Conservation (phyloP, 768 basidiomycete genomes). For the Crucibulum laeve region DNA sequence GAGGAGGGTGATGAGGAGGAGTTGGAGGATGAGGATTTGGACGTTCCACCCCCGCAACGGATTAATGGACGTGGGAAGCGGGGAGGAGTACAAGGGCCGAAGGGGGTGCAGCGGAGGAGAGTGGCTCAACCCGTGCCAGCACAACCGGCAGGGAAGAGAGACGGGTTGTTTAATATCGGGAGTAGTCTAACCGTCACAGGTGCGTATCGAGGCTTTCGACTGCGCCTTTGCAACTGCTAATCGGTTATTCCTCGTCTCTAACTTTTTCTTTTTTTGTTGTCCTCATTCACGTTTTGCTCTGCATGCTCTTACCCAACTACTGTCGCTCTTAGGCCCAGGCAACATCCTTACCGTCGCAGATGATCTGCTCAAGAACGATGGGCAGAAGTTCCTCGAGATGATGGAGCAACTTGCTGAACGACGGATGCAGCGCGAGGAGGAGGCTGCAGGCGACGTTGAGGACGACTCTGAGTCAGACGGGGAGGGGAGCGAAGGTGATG, state of each 20-base stretch:
- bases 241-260: neutral
- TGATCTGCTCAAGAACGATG: constrained; percentile 97
- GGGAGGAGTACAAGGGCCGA: neutral
- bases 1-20: constrained; percentile 61
- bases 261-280: neutral
- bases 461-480: constrained; percentile 45
- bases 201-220: constrained; percentile 28
- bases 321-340: constrained; percentile 57
- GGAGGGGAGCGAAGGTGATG: constrained; percentile 52
- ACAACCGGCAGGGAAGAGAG: constrained; percentile 28
- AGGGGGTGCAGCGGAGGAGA: constrained; percentile 12
- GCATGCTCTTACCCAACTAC: constrained; percentile 10
- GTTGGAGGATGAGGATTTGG: constrained; percentile 47
- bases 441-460: constrained; percentile 39
- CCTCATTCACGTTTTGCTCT: constrained; percentile 6
- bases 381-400: constrained; percentile 99
- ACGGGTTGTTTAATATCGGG: constrained; percentile 77
- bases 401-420: constrained; percentile 98
- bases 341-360: constrained; percentile 98
- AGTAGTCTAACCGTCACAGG: constrained; percentile 81
- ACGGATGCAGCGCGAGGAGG: constrained; percentile 87
- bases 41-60: constrained; percentile 15
- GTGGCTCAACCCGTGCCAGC: constrained; percentile 13
- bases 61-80: constrained; percentile 25
- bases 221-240: neutral